Base-by-base conservation (phyloP, 163 green algal species). In the Chlorella variabilis region DNA sequence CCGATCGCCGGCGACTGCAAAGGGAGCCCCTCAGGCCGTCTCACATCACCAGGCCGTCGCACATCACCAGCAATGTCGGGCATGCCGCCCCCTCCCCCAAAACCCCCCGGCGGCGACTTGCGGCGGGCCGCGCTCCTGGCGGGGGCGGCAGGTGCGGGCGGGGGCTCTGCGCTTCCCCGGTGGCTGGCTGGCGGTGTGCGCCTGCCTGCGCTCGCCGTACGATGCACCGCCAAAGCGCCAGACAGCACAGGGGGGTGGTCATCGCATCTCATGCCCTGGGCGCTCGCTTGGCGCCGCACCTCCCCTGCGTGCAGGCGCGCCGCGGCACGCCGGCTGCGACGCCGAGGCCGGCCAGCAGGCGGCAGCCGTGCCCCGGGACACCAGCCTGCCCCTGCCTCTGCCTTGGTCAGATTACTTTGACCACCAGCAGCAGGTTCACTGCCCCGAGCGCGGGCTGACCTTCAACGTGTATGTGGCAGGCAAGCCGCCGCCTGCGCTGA, bases 401-500 rank as follows among this genome's bases (percentile, higher is more conserved):
- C 49, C 71, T 38, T 86, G 80, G 80, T 31, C 49, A 7, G 7
- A n/a, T 38, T 86, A 82, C 74, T 86, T 86, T 82, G 82, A 86
- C 67, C 18, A 27, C 6, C 38, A 41, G 48, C 33, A 56, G 20
- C 25, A 18, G 2, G 62, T 83, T 36, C 20, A 39, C 18, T 86
- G 82, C 63, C 68, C 70, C 0, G n/a, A 48, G 3, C 59, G 83
- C 17, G 5, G 33, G 1, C 33, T 62, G 2, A 76, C 33, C 1
- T 95, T 97, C 87, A 91, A 92, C 58, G 88, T 95, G 27, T 96
- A 97, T 70, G 71, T 41, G 2, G 86, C 73, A 80, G 73, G 73
- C 49, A 41, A 8, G 51, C 5, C 3, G 15, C 3, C 20, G 29
- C 7, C 1, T 7, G 23, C 4, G 42, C 42, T 38, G 33, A 27